Evolutionary conservation across 306 rosid genomes (phyloP).

Genomic region (Fragaria iinumae): DNA sequence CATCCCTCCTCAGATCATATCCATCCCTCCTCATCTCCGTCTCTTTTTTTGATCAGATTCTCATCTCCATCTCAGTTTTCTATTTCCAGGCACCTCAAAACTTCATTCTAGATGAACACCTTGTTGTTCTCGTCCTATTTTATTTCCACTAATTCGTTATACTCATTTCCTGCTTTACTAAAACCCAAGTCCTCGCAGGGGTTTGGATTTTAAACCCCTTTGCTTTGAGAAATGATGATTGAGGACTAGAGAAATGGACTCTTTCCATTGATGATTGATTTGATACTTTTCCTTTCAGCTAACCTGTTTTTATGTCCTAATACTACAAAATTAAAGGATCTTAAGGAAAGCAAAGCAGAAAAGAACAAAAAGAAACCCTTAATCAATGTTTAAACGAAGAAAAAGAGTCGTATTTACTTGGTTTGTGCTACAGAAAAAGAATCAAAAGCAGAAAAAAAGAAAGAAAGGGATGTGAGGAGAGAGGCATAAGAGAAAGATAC

Average conservation of each 20-base stretch:
- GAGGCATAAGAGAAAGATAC: conserved; percentile 49
- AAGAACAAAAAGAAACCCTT: conserved; percentile 19
- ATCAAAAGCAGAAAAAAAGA: conserved; percentile 15
- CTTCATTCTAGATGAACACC: background rate
- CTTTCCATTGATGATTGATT: background rate
- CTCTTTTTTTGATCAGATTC: background rate
- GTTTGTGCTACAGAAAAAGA: conserved; percentile 11
- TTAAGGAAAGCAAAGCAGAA: conserved; percentile 25
- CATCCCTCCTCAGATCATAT: background rate
- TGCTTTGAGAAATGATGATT: background rate
- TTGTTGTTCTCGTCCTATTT: background rate
- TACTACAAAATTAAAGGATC: background rate
- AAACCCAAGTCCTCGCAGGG: background rate
- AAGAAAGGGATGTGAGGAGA: conserved; percentile 30
- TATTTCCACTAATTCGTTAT: background rate
- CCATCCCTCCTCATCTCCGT: background rate
- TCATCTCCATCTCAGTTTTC: background rate
- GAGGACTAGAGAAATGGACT: background rate
- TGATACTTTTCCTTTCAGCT: conserved; percentile 2
- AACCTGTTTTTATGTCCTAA: conserved; percentile 16
- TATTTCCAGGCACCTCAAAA: background rate
- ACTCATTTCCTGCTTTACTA: background rate
- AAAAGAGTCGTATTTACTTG: conserved; percentile 37
- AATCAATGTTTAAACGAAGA: conserved; percentile 37
- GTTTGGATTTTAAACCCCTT: background rate